phyloP scores from a whole-genome alignment of 2,329 filamentous ascomycete species.

The Venturia pyrina region DNA sequence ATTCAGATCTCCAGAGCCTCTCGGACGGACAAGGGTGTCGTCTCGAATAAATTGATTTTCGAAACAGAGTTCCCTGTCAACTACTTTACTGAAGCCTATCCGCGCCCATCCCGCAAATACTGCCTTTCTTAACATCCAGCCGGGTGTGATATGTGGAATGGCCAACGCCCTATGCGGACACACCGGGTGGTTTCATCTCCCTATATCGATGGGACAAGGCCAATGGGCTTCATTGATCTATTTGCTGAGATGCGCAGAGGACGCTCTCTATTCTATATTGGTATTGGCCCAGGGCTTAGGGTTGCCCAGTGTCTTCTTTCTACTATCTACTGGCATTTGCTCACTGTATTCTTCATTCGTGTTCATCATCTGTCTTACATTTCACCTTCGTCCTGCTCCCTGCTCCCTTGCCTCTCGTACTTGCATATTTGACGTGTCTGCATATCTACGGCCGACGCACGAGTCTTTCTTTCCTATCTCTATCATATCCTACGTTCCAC shows the following conservation, averaged over 20 bases:
- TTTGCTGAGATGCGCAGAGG: neutral
- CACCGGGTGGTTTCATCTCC: neutral
- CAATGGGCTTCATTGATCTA: neutral
- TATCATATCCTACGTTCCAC: neutral
- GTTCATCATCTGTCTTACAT: neutral
- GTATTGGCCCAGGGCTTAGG: neutral
- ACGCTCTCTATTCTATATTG: neutral
- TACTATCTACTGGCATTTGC: neutral
- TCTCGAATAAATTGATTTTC: neutral
- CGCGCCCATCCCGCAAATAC: neutral
- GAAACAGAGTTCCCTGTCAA: neutral
- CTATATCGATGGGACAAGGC: slow-evolving; percentile 1
- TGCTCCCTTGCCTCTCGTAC: neutral
- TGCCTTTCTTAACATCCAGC: neutral
- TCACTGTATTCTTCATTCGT: neutral
- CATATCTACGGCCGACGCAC: neutral
- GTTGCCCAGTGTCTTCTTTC: neutral
- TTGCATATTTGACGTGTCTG: neutral
- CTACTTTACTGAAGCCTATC: neutral
- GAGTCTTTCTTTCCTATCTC: neutral
- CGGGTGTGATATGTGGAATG: neutral
- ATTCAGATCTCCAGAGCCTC: neutral
- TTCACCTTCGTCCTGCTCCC: neutral
- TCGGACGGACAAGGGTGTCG: neutral
- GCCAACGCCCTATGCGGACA: neutral